Evolutionary conservation across 1,139 yeast species (phyloP).

Genomic region (Suhomyces bokatorum): DNA sequence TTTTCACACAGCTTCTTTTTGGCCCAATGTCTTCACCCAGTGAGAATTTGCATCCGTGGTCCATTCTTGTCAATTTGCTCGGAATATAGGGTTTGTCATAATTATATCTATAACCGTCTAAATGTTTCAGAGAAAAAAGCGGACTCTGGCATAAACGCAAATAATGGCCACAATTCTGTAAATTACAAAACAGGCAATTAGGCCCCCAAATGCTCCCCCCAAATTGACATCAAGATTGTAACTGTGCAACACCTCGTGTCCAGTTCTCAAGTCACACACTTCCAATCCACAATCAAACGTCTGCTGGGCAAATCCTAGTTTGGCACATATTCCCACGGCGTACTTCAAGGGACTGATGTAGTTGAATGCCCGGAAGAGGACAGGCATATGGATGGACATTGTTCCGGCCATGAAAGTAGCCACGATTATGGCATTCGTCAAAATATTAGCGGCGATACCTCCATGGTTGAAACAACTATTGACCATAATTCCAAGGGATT

Average conservation of each 20-base stretch:
- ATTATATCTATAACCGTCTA: not conserved
- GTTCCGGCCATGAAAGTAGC: conserved; percentile 32
- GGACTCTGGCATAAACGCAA: not conserved
- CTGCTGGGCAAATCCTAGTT: conserved; percentile 37
- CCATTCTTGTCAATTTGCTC: too few relatives aligned
- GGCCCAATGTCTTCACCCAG: too few relatives aligned
- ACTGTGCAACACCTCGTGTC: conserved; percentile 35
- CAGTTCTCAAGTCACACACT: conserved; percentile 35
- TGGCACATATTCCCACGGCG: conserved; percentile 33
- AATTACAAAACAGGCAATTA: conserved; percentile 21
- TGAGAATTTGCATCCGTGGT: too few relatives aligned
- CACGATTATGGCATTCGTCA: conserved; percentile 20
- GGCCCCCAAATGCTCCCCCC: conserved; percentile 27
- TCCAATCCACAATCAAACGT: conserved; percentile 31
- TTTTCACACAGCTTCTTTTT: too few relatives aligned
- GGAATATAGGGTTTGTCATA: too few relatives aligned
- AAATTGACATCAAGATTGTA: conserved; percentile 33
- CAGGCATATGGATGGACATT: conserved; percentile 29
- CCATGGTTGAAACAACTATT: conserved; percentile 23
- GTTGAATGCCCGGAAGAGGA: conserved; percentile 25
- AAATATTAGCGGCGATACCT: conserved; percentile 26
- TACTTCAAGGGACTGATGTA: conserved; percentile 27
- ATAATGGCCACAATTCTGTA: conserved; percentile 17
- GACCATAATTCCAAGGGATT: conserved; percentile 25
- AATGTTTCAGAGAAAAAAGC: not conserved